Evolutionary conservation across 768 basidiomycete genomes (phyloP).

Genomic region (Holtermanniella nyarrowii): DNA sequence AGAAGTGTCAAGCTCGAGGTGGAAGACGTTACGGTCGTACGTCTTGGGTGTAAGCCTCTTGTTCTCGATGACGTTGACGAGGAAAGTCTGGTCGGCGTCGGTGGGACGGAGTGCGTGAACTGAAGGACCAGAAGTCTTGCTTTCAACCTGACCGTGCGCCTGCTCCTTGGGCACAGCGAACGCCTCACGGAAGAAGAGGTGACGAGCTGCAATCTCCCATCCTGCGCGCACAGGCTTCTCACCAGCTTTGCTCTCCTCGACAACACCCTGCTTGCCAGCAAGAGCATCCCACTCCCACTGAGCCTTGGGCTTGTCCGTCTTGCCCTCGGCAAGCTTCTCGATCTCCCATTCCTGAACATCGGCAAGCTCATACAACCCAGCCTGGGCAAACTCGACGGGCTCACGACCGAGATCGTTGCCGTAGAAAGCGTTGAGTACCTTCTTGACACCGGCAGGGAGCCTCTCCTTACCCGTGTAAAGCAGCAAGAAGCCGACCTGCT

Average conservation of each 20-base stretch:
- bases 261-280: slow-evolving; percentile 60
- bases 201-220: slow-evolving; percentile 42
- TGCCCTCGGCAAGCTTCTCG: slow-evolving; percentile 38
- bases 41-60: slow-evolving; percentile 85
- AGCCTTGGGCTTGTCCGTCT: slow-evolving; percentile 29
- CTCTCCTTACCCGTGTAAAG: slow-evolving; percentile 48
- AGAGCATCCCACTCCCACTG: slow-evolving; percentile 40
- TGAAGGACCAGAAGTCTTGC: slow-evolving; percentile 44
- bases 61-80: slow-evolving; percentile 89
- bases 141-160: slow-evolving; percentile 39
- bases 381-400: slow-evolving; percentile 56
- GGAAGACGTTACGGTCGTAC: slow-evolving; percentile 98
- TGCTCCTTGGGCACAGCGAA: slow-evolving; percentile 50
- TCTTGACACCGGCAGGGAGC: slow-evolving; percentile 45
- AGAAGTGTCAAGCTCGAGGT: slow-evolving; percentile 85
- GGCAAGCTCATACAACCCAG: slow-evolving; percentile 52
- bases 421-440: slow-evolving; percentile 41
- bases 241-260: slow-evolving; percentile 42
- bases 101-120: slow-evolving; percentile 75
- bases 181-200: slow-evolving; percentile 74
- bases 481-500: slow-evolving; percentile 71
- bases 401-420: slow-evolving; percentile 42
- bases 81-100: slow-evolving; percentile 74
- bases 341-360: slow-evolving; percentile 29
- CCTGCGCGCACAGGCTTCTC: slow-evolving; percentile 76